Evolutionary conservation across 805 yeast genomes (phyloP), one percentile per base, ranked within the genome.

Genomic region (Candida krabiensis): DNA sequence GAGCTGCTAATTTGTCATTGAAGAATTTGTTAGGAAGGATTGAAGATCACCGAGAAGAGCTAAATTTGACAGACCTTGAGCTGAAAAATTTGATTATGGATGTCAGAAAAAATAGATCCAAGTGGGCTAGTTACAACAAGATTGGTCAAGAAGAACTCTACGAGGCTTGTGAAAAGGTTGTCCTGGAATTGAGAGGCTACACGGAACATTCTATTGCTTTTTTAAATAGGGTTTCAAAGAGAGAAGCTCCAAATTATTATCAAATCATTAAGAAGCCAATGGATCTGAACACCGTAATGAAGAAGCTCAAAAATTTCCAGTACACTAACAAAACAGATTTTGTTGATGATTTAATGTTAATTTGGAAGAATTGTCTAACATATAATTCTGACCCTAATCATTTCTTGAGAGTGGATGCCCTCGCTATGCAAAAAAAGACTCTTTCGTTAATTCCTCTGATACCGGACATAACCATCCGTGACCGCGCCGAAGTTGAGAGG

Each of bases 201-300:
- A 91, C 99, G 0, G 97, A 93, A 55, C 98, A 93, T 63, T 89
- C 97, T 0, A 89, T 97, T 1, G 96, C 98, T 0, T 93, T 93
- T 56, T 70, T 93, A 49, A 93, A 90, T 64, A 86, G 87, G 56
- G 99, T 93, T n/a, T 87, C 93, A 41, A 93, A 93, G 58, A 75
- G 99, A 39, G 99, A 93, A 55, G 99, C 99, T 0, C 99, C 99
- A 6, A 93, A 93, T 58, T 93, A 93, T 63, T 88, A 88, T 48
- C 82, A 83, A 40, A 73, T 93, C 28, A 91, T 93, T 53, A 90
- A 88, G 52, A 79, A 77, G 41, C 98, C 99, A 16, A 93, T 93
- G 99, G 99, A 93, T 57, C 69, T 93, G 49, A 90, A 89, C 55
- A 91, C 97, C 0, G 96, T 95, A 11, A 72, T 88, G 80, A 90